Percentiles rank a stretch among this genome's conserved stretches.
Evolutionary conservation across 2,329 filamentous ascomycete genomes (phyloP).

Genomic region (Sphaceloma murrayae): DNA sequence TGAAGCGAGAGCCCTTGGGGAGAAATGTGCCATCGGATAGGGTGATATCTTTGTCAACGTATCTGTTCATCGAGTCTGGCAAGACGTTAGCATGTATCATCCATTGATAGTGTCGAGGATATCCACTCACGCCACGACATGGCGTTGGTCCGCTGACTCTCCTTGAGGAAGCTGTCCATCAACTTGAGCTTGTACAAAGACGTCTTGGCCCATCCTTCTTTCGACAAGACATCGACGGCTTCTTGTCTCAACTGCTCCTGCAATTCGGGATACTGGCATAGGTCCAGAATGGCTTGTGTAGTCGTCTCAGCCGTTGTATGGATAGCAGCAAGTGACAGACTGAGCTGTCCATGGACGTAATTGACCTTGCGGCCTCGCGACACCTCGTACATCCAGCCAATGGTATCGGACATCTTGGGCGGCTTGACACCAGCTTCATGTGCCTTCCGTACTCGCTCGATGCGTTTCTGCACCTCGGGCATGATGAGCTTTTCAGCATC

Average conservation of each 20-base stretch:
- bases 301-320: constrained; percentile 26
- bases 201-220: constrained; percentile 26
- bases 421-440: constrained; percentile 19
- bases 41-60: constrained; percentile 21
- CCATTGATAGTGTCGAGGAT: background rate
- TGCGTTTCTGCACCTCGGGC: constrained; percentile 29
- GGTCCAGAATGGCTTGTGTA: constrained; percentile 22
- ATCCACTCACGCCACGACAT: constrained; percentile 21
- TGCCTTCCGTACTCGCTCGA: constrained; percentile 20
- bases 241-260: constrained; percentile 25
- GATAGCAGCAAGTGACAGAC: constrained; percentile 22
- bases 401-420: constrained; percentile 23
- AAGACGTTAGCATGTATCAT: background rate
- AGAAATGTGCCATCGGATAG: constrained; percentile 26
- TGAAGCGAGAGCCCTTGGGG: constrained; percentile 20
- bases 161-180: constrained; percentile 30
- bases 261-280: constrained; percentile 23
- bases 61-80: constrained; percentile 24
- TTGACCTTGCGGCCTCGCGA: constrained; percentile 20
- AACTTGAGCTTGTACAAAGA: constrained; percentile 26
- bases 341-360: constrained; percentile 21
- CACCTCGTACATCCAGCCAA: constrained; percentile 25
- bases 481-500: constrained; percentile 29
- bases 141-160: constrained; percentile 25
- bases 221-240: constrained; percentile 22